phyloP scores from a whole-genome alignment of 2,329 filamentous ascomycete species.

The Aureobasidium sp. region DNA sequence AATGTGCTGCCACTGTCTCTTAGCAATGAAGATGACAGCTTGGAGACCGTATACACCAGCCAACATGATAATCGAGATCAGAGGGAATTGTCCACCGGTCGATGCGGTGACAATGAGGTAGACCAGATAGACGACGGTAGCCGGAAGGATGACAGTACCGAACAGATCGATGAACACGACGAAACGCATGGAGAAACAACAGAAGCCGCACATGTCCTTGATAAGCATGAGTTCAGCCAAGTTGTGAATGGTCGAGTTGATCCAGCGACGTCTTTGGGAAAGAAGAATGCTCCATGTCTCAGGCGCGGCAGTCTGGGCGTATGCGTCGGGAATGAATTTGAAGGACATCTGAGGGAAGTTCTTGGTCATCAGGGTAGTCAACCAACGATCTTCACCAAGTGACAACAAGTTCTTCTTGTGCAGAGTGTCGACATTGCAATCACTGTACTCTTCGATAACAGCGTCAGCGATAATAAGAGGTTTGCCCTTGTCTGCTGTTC shows the following conservation, averaged over 20 bases:
- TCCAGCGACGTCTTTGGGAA: constrained; percentile 98
- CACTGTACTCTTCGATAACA: constrained; percentile 80
- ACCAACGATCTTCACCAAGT: constrained; percentile 91
- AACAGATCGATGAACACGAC: constrained; percentile 91
- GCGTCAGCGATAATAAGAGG: constrained; percentile 88
- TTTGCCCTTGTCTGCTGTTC: constrained; percentile 88
- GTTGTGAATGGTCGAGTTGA: constrained; percentile 98
- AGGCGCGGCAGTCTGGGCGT: constrained; percentile 86
- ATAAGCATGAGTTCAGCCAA: constrained; percentile 82
- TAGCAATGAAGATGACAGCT: constrained; percentile 91
- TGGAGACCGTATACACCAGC: constrained; percentile 92
- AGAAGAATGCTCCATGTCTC: constrained; percentile 90
- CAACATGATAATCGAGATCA: constrained; percentile 83
- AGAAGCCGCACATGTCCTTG: constrained; percentile 95
- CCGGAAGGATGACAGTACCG: constrained; percentile 85
- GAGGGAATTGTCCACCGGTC: constrained; percentile 67
- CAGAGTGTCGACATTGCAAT: constrained; percentile 85
- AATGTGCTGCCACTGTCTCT: constrained; percentile 95
- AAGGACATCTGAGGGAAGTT: constrained; percentile 93
- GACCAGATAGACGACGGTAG: constrained; percentile 76
- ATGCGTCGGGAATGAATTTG: constrained; percentile 92
- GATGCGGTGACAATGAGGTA: constrained; percentile 81
- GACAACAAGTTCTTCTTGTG: constrained; percentile 92
- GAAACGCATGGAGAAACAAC: constrained; percentile 97
- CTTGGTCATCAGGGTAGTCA: constrained; percentile 97